A percentile compares a stretch with the other conserved stretches of the same genome.
These are phyloP conservation scores for Aspergillus bombycis DNA, from an alignment of 2,329 filamentous ascomycete species.

Conservation along the genomic window DNA sequence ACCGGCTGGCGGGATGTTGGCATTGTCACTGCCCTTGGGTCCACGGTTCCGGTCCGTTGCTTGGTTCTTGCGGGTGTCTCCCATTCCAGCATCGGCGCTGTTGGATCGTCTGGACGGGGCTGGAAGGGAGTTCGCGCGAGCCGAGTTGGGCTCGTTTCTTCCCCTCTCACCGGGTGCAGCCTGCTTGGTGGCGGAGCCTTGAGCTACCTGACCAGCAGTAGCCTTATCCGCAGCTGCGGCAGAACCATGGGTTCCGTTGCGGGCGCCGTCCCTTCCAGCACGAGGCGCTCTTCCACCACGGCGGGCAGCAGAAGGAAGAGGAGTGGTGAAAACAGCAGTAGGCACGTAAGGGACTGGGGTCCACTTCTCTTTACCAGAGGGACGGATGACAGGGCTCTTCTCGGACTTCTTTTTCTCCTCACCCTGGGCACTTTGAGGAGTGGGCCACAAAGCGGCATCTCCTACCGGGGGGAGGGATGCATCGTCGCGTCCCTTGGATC, in stretches of 20 bases:
- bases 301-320: slow-evolving; percentile 58
- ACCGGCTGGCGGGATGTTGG: slow-evolving; percentile 26
- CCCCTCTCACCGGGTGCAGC: slow-evolving; percentile 35
- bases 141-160: slow-evolving; percentile 38
- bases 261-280: slow-evolving; percentile 56
- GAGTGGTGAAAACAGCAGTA: slow-evolving; percentile 83
- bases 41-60: slow-evolving; percentile 36
- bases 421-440: slow-evolving; percentile 75
- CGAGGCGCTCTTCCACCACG: slow-evolving; percentile 60
- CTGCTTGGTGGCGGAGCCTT: slow-evolving; percentile 34
- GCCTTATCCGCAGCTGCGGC: slow-evolving; percentile 39
- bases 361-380: slow-evolving; percentile 79
- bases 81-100: slow-evolving; percentile 35
- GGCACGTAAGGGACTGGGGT: slow-evolving; percentile 80
- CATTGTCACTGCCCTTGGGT: slow-evolving; percentile 37
- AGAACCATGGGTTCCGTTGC: slow-evolving; percentile 44
- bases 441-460: slow-evolving; percentile 86
- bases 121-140: slow-evolving; percentile 45
- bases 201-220: slow-evolving; percentile 30
- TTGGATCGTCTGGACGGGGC: slow-evolving; percentile 40
- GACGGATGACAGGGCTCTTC: slow-evolving; percentile 60
- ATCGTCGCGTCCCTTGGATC: slow-evolving; percentile 47
- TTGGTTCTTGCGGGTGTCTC: slow-evolving; percentile 39
- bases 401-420: slow-evolving; percentile 73
- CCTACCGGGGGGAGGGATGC: slow-evolving; percentile 66